These are phyloP conservation scores for Penicillium janthinellum DNA, from an alignment of 2,329 filamentous ascomycete genomes.

Conservation along the genomic window DNA sequence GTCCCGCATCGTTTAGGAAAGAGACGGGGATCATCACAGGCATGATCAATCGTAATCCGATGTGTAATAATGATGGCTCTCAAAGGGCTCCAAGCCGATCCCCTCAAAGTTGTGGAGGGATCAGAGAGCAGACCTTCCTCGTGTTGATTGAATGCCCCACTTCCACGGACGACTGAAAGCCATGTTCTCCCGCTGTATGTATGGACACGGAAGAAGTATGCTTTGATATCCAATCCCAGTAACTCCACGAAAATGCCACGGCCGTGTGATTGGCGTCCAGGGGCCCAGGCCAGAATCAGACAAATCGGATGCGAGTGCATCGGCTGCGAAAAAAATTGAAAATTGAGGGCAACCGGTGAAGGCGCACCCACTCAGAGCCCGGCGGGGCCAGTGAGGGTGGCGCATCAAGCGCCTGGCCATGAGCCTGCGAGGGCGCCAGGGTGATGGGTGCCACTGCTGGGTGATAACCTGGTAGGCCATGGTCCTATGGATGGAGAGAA, in stretches of 20 bases:
- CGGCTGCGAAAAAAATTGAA: neutral
- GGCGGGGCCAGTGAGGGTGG: neutral
- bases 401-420: neutral
- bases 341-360: neutral
- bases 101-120: neutral
- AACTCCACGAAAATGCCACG: neutral
- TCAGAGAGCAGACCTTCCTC: neutral
- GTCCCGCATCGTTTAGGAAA: neutral
- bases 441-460: neutral
- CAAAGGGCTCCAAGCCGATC: neutral
- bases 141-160: slow-evolving; percentile 2
- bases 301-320: neutral
- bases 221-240: neutral
- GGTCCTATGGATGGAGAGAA: neutral
- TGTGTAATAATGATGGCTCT: neutral
- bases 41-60: neutral
- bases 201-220: neutral
- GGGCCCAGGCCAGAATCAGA: neutral
- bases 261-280: neutral
- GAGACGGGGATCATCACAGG: neutral
- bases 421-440: neutral
- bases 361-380: neutral
- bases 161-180: neutral
- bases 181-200: neutral
- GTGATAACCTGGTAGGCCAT: neutral